Conservation (phyloP, 2,329 filamentous ascomycete genomes). For the Fusarium acutatum region DNA sequence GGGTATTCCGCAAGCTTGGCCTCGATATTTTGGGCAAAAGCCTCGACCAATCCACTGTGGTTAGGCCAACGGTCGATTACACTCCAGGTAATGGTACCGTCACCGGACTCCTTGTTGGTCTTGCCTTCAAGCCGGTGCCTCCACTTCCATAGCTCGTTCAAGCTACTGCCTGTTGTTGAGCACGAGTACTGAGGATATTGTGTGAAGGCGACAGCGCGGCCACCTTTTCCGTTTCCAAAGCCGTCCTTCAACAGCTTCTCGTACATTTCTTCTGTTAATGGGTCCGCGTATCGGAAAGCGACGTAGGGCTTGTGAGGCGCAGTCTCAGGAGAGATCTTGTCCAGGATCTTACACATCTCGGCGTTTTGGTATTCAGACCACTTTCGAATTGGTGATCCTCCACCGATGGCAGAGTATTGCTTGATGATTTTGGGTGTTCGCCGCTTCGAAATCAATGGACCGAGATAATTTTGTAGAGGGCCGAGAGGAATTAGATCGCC, state of each 20-base stretch:
- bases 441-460: constrained; percentile 83
- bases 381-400: constrained; percentile 96
- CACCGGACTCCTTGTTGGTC: constrained; percentile 58
- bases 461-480: constrained; percentile 87
- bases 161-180: constrained; percentile 92
- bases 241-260: constrained; percentile 83
- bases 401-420: constrained; percentile 94
- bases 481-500: constrained; percentile 96
- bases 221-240: constrained; percentile 89
- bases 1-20: constrained; percentile 85
- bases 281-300: constrained; percentile 93
- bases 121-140: constrained; percentile 86
- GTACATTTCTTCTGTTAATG: constrained; percentile 95
- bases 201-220: constrained; percentile 93
- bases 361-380: constrained; percentile 95
- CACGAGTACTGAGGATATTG: constrained; percentile 99
- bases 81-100: constrained; percentile 89
- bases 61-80: constrained; percentile 98
- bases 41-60: constrained; percentile 89
- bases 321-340: constrained; percentile 88
- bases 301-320: constrained; percentile 98
- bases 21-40: constrained; percentile 93
- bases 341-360: constrained; percentile 98
- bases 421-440: constrained; percentile 96
- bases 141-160: constrained; percentile 99